These are phyloP conservation scores for Amanita rubescens DNA, from an alignment of 768 basidiomycete genomes.

Conservation along the genomic window DNA sequence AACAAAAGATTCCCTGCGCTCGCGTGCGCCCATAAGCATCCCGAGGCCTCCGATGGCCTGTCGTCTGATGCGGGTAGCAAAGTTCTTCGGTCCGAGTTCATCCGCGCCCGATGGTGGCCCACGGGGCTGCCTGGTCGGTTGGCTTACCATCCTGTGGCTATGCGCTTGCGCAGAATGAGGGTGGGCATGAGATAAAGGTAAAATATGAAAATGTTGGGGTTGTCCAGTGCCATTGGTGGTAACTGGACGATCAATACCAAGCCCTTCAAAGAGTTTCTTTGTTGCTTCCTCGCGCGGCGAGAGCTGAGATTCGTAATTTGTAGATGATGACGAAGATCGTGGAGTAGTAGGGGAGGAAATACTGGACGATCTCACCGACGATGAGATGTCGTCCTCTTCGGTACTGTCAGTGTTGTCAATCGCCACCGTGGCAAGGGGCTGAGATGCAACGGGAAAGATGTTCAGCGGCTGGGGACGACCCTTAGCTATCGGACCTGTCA, in stretches of 20 bases:
- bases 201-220: constrained; percentile 21
- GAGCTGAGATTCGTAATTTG: constrained; percentile 41
- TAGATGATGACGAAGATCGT: constrained; percentile 53
- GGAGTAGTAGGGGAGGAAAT: constrained; percentile 72
- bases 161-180: constrained; percentile 28
- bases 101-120: constrained; percentile 85
- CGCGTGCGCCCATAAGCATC: constrained; percentile 73
- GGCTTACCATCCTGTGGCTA: constrained; percentile 56
- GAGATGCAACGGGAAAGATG: constrained; percentile 45
- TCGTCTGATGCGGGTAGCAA: constrained; percentile 78
- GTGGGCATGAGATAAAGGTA: not conserved
- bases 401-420: constrained; percentile 37
- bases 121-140: constrained; percentile 77
- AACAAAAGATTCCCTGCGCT: constrained; percentile 61
- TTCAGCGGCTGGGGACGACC: constrained; percentile 63
- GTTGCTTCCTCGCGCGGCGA: constrained; percentile 83
- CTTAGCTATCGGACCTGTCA: constrained; percentile 24
- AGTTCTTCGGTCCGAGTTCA: constrained; percentile 83
- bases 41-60: constrained; percentile 79
- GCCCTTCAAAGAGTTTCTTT: constrained; percentile 83
- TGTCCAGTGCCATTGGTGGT: constrained; percentile 32
- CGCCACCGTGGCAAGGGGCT: constrained; percentile 48
- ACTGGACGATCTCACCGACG: constrained; percentile 45
- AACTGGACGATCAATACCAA: constrained; percentile 72
- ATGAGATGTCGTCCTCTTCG: constrained; percentile 47